phyloP scores from a whole-genome alignment of 169 alveolate genomes.

The Miamiensis avidus region DNA sequence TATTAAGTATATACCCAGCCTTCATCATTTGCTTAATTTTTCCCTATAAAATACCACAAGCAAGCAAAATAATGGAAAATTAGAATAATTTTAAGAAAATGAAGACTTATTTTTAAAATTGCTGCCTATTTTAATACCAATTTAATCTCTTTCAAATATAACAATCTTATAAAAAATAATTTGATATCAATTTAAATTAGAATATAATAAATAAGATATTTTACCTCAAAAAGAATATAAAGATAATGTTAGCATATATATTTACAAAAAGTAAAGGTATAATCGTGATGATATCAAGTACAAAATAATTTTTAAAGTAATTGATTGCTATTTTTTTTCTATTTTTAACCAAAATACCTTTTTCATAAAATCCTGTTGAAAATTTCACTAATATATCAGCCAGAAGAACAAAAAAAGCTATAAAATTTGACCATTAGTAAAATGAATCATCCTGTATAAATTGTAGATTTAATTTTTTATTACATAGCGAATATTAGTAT shows the following conservation, averaged over 20 bases:
- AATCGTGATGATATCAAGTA: neutral
- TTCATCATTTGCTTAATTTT: neutral
- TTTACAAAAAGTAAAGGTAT: too few species aligned
- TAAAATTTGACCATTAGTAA: too few species aligned
- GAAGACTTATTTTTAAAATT: too few species aligned
- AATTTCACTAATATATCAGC: neutral
- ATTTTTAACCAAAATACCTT: neutral
- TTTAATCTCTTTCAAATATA: too few species aligned
- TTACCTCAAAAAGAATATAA: too few species aligned
- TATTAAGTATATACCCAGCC: neutral
- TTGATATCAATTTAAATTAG: too few species aligned
- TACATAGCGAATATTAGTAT: neutral
- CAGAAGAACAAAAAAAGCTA: neutral
- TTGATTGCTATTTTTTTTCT: neutral
- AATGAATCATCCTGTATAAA: too few species aligned
- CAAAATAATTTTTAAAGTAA: neutral
- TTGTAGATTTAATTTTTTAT: too few species aligned
- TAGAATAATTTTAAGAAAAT: too few species aligned
- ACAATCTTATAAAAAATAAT: neutral
- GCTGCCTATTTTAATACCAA: neutral
- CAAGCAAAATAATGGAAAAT: neutral
- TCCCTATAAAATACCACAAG: neutral
- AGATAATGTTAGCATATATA: too few species aligned
- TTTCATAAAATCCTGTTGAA: neutral
- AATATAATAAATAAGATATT: neutral